Base-by-base conservation (phyloP, 2,329 filamentous ascomycete species). In the Pezicula carpinea region DNA sequence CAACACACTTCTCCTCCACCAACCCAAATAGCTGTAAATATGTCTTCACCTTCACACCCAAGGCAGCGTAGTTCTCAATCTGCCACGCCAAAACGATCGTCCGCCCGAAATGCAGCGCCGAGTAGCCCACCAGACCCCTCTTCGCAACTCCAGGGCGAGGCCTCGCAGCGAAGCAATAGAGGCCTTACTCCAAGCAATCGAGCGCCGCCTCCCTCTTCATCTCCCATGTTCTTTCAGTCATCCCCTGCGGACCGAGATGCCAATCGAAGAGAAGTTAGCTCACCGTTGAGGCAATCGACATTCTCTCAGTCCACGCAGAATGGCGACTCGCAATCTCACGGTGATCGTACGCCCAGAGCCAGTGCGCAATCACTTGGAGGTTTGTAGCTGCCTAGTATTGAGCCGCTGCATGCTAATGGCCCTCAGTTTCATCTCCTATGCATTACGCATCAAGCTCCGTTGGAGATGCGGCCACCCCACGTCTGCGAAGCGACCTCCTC, bases 381-480 rank as follows among this genome's bases (percentile, higher is more conserved):
- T 88, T 66, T 66, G 73, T 54, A 13, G 8, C 14, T 15, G n/a
- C 33, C n/a, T 4, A 7, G n/a, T 35, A 14, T 5, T 14, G 8
- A n/a, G 6, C 7, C 31, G 22, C 11, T 15, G 26, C 15, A 39
- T 45, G 22, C 50, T 47, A 32, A 53, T 29, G 21, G 43, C 4
- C 44, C 1, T n/a, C 31, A 96, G 92, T 91, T 61, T 97, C 92
- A 0, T 97, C 92, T 1, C 92, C 92, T 1, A 89, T 97, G 56
- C 82, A 84, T 65, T 97, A 96, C 64, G 88, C 89, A 47, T 83
- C 89, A 31, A 96, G 89, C 67, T 96, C 92, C 32, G 95, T 88
- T 62, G 83, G 81, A n/a, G 74, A 63, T 43, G 63, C 72, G 48
- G 51, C 40, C 52, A 57, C 53, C 68, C 76, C 47, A 70, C 78